These are phyloP conservation scores for Prototheca wickerhamii DNA, from an alignment of 163 green algal genomes.

Conservation along the genomic window DNA sequence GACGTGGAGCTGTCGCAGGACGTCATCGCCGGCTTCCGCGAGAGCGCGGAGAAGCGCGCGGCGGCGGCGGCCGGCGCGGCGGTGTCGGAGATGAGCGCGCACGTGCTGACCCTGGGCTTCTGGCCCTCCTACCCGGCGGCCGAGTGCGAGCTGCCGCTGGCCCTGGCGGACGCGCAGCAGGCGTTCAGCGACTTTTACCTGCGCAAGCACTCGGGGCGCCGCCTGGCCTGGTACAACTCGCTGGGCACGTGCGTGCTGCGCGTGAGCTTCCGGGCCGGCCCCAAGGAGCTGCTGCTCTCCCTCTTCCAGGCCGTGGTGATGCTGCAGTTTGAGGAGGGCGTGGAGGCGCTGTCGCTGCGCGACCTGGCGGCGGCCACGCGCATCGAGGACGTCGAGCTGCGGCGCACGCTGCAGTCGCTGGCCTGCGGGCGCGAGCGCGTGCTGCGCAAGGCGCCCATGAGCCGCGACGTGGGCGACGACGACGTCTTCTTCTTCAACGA, in stretches of 20 bases:
- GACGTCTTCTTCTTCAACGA: conserved; percentile 87
- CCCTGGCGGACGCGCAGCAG: conserved; percentile 46
- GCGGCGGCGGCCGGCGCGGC: neutral
- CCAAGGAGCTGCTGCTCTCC: conserved; percentile 89
- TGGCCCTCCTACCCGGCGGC: conserved; percentile 81
- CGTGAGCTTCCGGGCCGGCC: conserved; percentile 66
- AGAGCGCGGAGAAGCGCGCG: conserved; percentile 6
- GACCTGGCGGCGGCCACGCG: conserved; percentile 60
- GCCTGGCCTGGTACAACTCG: conserved; percentile 82
- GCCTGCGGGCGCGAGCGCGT: conserved; percentile 67
- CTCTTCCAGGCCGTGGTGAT: conserved; percentile 82
- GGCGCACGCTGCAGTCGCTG: conserved; percentile 83
- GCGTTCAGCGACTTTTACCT: conserved; percentile 86
- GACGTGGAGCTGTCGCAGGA: conserved; percentile 77
- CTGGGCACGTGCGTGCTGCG: conserved; percentile 73
- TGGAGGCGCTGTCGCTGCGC: conserved; percentile 47
- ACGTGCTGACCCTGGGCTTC: conserved; percentile 88
- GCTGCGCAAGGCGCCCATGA: conserved; percentile 77
- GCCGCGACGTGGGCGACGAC: conserved; percentile 64
- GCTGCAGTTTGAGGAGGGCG: conserved; percentile 62
- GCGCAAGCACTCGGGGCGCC: conserved; percentile 78
- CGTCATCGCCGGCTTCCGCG: conserved; percentile 70
- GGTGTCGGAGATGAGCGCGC: conserved; percentile 63
- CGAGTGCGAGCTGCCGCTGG: conserved; percentile 73
- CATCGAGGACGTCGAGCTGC: conserved; percentile 82